A percentile compares a stretch with the other conserved stretches of the same genome.
Conservation (phyloP, 2,329 filamentous ascomycete genomes). For the Botrytis galanthina region DNA sequence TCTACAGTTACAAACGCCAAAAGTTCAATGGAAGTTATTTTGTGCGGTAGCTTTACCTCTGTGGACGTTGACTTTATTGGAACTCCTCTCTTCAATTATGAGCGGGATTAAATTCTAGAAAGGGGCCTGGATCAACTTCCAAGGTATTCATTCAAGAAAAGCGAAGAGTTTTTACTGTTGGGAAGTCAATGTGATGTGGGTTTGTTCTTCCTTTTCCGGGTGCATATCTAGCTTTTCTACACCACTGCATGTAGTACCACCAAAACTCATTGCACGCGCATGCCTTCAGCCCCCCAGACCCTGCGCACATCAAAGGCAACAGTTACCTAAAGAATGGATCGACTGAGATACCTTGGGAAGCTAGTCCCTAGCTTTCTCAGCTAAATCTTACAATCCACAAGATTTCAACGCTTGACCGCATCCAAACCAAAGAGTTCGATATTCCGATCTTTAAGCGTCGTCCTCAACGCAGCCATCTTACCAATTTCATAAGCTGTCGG, state of each 20-base stretch:
- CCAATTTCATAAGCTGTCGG: not conserved
- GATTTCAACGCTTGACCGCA: not conserved
- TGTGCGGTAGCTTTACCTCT: not conserved
- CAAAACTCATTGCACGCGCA: not conserved
- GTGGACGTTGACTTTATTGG: not conserved
- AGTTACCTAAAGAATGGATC: not conserved
- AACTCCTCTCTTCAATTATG: not conserved
- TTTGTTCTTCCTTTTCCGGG: not conserved
- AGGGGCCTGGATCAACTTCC: not conserved
- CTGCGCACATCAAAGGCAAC: not conserved
- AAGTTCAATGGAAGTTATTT: not conserved
- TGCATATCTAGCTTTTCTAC: not conserved
- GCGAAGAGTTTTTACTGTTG: too few relatives aligned
- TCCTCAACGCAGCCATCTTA: not conserved
- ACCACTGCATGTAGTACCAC: not conserved
- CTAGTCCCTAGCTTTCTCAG: not conserved
- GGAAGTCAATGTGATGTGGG: too few relatives aligned
- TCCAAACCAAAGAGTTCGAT: not conserved
- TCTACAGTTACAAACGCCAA: not conserved
- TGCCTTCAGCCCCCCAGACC: not conserved
- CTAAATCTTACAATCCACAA: not conserved
- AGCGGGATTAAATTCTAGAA: not conserved
- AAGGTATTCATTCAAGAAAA: not conserved
- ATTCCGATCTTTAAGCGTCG: too few relatives aligned
- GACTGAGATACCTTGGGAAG: not conserved